Percentiles rank a stretch among this genome's conserved stretches.
Conservation (phyloP, 352 stramenopile species). For the Phytophthora megakarya region DNA sequence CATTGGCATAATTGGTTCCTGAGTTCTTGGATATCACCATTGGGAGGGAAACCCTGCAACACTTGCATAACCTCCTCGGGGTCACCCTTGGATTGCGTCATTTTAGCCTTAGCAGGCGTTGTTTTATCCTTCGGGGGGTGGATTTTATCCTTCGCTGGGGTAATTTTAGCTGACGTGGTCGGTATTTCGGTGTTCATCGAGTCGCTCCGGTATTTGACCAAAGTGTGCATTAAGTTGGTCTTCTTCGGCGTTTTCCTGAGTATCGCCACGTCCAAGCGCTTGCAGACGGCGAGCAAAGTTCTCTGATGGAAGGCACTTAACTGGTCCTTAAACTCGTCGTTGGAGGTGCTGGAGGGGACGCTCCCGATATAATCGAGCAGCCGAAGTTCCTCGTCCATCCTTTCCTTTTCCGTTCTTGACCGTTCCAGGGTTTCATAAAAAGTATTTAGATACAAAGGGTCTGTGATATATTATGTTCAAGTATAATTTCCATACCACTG, state of each 20-base stretch:
- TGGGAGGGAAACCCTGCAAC: constrained; percentile 20
- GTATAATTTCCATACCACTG: too few species aligned
- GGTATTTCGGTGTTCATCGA: background rate
- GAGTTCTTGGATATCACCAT: constrained; percentile 21
- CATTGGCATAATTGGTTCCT: constrained; percentile 16
- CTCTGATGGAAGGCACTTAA: constrained; percentile 21
- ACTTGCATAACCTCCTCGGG: constrained; percentile 13
- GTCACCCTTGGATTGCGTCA: constrained; percentile 5
- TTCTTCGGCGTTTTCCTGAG: constrained; percentile 23
- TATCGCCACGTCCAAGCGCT: constrained; percentile 5
- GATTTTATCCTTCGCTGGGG: too few species aligned
- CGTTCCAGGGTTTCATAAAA: too few species aligned
- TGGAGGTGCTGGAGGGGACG: constrained; percentile 11
- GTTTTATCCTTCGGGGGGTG: too few species aligned
- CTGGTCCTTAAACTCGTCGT: constrained; percentile 21
- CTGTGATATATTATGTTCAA: too few species aligned
- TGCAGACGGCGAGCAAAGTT: constrained; percentile 25
- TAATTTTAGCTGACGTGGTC: background rate
- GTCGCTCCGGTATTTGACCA: constrained; percentile 24
- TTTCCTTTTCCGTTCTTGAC: constrained; percentile 1
- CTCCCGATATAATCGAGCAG: constrained; percentile 28
- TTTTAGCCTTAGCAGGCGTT: too few species aligned
- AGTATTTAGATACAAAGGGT: too few species aligned
- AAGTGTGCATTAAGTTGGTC: constrained; percentile 11
- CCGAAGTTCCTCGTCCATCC: constrained; percentile 20